Conservation (phyloP, 768 basidiomycete species). For the Amanita molliuscula region DNA sequence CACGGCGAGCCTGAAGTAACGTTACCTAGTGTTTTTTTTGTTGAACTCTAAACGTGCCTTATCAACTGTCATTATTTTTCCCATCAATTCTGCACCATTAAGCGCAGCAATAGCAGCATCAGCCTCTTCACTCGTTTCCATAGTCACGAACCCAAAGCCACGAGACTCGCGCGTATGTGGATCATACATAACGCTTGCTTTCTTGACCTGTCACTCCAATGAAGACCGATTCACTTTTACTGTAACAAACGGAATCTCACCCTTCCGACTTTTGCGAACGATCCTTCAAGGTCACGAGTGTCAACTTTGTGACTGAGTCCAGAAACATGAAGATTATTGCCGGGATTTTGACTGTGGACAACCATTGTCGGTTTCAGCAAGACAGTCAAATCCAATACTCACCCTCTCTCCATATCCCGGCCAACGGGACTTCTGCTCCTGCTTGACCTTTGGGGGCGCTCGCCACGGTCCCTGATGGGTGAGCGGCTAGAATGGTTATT, state of each 20-base stretch:
- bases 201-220: conserved; percentile 42
- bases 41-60: conserved; percentile 38
- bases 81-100: conserved; percentile 77
- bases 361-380: conserved; percentile 10
- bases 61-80: conserved; percentile 83
- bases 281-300: conserved; percentile 78
- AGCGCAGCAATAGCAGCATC: conserved; percentile 83
- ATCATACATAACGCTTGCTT: conserved; percentile 64
- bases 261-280: conserved; percentile 76
- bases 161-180: conserved; percentile 60
- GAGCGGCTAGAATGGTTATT: conserved; percentile 27
- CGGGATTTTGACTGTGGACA: conserved; percentile 46
- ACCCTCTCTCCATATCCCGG: conserved; percentile 47
- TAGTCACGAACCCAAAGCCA: conserved; percentile 76
- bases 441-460: conserved; percentile 56
- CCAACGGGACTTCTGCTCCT: conserved; percentile 64
- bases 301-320: conserved; percentile 52
- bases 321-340: conserved; percentile 57
- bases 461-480: conserved; percentile 36
- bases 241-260: not conserved
- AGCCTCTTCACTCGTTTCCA: conserved; percentile 71
- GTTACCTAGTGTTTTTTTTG: not conserved
- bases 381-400: conserved; percentile 17
- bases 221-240: not conserved
- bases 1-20: conserved; percentile 64